phyloP scores from a whole-genome alignment of 2,329 filamentous ascomycete species.

The Ceratocystis smalleyi region DNA sequence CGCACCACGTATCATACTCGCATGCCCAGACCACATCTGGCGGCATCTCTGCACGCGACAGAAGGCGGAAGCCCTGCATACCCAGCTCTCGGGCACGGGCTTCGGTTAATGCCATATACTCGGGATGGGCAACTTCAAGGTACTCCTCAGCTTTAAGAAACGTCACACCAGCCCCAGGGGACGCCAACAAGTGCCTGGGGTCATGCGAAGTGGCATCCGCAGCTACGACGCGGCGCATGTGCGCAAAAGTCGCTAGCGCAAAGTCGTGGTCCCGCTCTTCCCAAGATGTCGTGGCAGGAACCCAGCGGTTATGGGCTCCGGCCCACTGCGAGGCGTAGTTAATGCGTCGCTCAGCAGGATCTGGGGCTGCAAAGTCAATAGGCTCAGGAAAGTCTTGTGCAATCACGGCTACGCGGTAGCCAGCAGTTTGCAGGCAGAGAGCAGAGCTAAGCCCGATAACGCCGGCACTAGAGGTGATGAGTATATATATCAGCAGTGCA shows the following conservation, averaged over 20 bases:
- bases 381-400: slow-evolving; percentile 34
- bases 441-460: slow-evolving; percentile 37
- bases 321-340: slow-evolving; percentile 44
- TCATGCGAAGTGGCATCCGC: slow-evolving; percentile 20
- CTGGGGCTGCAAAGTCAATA: slow-evolving; percentile 30
- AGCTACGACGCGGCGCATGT: slow-evolving; percentile 26
- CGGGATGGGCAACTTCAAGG: slow-evolving; percentile 28
- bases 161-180: slow-evolving; percentile 30
- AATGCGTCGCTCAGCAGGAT: slow-evolving; percentile 24
- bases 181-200: neutral
- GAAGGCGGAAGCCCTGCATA: slow-evolving; percentile 27
- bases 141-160: slow-evolving; percentile 37
- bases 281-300: slow-evolving; percentile 25
- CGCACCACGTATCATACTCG: slow-evolving; percentile 39
- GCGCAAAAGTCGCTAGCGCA: slow-evolving; percentile 28
- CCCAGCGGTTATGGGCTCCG: slow-evolving; percentile 40
- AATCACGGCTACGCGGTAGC: slow-evolving; percentile 29
- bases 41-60: slow-evolving; percentile 27
- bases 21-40: slow-evolving; percentile 31
- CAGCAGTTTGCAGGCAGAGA: slow-evolving; percentile 29
- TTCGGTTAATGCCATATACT: slow-evolving; percentile 27
- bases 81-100: slow-evolving; percentile 23
- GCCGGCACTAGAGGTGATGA: slow-evolving; percentile 30
- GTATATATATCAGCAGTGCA: neutral
- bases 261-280: slow-evolving; percentile 30